Percentiles rank a stretch among this genome's conserved stretches.
phyloP scores from a whole-genome alignment of 176 grass and related monocot genomes.

The Hyparrhenia diplandra region DNA sequence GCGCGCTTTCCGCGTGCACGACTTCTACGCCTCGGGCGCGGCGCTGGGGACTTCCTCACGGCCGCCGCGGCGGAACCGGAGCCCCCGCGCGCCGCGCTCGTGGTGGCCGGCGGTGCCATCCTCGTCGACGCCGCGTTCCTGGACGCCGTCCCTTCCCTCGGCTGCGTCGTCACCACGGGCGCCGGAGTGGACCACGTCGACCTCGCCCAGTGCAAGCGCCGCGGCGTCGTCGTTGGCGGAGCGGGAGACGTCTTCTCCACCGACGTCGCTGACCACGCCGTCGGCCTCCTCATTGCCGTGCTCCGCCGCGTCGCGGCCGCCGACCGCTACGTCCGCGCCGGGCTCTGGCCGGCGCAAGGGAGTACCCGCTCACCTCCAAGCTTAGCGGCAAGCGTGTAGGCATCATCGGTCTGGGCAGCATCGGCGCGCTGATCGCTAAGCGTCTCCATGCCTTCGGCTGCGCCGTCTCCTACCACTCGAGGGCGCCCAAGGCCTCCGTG shows the following conservation, averaged over 20 bases:
- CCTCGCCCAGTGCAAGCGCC: conserved; percentile 41
- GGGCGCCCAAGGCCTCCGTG: conserved; percentile 7
- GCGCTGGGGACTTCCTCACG: not conserved
- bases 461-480: conserved; percentile 49
- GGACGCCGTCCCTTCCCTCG: conserved; percentile 18
- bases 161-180: conserved; percentile 38
- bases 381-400: conserved; percentile 51
- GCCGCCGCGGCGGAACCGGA: not conserved
- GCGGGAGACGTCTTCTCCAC: conserved; percentile 23
- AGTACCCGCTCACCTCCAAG: conserved; percentile 46
- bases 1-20: conserved; percentile 25
- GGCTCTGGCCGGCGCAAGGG: conserved; percentile 21
- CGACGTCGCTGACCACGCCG: conserved; percentile 50
- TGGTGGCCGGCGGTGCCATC: not conserved
- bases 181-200: conserved; percentile 52
- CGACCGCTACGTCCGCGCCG: conserved; percentile 29
- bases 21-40: conserved; percentile 7
- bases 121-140: conserved; percentile 15
- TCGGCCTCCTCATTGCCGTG: conserved; percentile 39
- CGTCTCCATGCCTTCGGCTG: conserved; percentile 52
- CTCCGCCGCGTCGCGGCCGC: conserved; percentile 35
- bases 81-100: conserved; percentile 13
- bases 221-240: conserved; percentile 39
- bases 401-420: conserved; percentile 62
- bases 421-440: conserved; percentile 51